Evolutionary conservation across 805 yeast species (phyloP).

Genomic region (Kodamaea kakaduensis): DNA sequence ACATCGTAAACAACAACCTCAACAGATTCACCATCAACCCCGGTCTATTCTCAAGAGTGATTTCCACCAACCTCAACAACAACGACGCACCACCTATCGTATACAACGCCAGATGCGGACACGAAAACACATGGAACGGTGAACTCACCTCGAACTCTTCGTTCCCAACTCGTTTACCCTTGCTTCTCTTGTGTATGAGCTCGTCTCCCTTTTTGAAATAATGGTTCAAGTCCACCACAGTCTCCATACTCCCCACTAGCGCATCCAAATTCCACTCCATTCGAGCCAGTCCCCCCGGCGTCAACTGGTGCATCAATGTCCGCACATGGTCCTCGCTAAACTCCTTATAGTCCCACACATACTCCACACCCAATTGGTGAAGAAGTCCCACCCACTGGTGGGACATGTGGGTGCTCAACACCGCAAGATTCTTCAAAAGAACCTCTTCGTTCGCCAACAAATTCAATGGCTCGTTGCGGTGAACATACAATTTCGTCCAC

Average conservation of each 20-base stretch:
- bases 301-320: constrained; percentile 40
- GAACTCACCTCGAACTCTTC: neutral
- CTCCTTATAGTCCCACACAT: constrained; percentile 44
- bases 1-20: constrained; percentile 36
- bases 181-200: neutral
- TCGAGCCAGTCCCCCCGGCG: constrained; percentile 31
- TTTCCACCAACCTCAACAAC: constrained; percentile 44
- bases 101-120: constrained; percentile 33
- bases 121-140: constrained; percentile 7
- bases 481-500: constrained; percentile 39
- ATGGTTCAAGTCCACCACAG: constrained; percentile 1
- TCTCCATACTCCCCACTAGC: neutral
- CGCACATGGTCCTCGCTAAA: constrained; percentile 31
- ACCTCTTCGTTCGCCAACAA: constrained; percentile 21
- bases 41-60: constrained; percentile 23
- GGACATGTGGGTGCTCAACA: constrained; percentile 35
- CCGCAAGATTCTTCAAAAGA: constrained; percentile 33
- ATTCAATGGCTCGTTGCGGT: constrained; percentile 17
- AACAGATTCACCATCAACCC: neutral
- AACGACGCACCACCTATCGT: constrained; percentile 52
- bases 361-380: constrained; percentile 43
- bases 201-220: neutral
- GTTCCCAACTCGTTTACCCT: neutral
- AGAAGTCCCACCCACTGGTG: constrained; percentile 52
- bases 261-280: constrained; percentile 13